Percentiles rank a stretch among this genome's conserved stretches.
Evolutionary conservation across 495 filamentous ascomycete species (phyloP).

Genomic region (Aspergillus heteromorphus): DNA sequence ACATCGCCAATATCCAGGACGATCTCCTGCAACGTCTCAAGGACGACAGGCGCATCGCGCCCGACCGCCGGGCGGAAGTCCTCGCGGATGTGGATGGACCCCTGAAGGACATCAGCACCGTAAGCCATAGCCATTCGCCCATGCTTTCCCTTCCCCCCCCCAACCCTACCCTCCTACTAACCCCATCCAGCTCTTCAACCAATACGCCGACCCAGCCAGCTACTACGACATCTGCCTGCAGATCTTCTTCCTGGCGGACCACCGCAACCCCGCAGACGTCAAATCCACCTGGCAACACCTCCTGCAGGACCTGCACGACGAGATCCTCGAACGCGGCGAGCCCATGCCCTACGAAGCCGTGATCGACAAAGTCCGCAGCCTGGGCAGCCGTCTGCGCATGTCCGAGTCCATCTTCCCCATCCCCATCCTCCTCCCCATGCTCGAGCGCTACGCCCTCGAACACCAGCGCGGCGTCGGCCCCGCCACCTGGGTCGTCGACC

Average conservation of each 20-base stretch:
- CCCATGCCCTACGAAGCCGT: slow-evolving; percentile 74
- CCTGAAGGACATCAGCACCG: slow-evolving; percentile 65
- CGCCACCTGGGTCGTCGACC: slow-evolving; percentile 73
- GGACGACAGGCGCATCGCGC: slow-evolving; percentile 60
- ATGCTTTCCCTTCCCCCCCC: background rate
- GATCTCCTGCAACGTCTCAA: slow-evolving; percentile 78
- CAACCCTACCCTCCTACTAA: slow-evolving; percentile 1
- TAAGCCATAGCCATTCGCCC: slow-evolving; percentile 40
- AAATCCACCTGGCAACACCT: slow-evolving; percentile 77
- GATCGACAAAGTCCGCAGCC: slow-evolving; percentile 62
- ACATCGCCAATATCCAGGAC: slow-evolving; percentile 91
- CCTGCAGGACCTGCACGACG: slow-evolving; percentile 62
- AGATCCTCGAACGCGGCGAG: slow-evolving; percentile 49
- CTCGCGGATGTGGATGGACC: slow-evolving; percentile 63
- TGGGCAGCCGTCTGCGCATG: slow-evolving; percentile 73
- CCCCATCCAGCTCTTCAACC: slow-evolving; percentile 71
- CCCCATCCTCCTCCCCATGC: slow-evolving; percentile 56
- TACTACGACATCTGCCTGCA: slow-evolving; percentile 91
- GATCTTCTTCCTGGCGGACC: slow-evolving; percentile 83
- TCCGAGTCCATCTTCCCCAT: slow-evolving; percentile 77
- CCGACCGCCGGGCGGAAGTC: slow-evolving; percentile 55
- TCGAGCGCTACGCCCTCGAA: slow-evolving; percentile 73
- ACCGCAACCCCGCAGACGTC: slow-evolving; percentile 79
- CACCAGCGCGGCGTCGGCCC: slow-evolving; percentile 62
- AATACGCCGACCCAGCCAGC: slow-evolving; percentile 76